phyloP scores from a whole-genome alignment of 805 yeast genomes.

The Candida tammaniensis region DNA sequence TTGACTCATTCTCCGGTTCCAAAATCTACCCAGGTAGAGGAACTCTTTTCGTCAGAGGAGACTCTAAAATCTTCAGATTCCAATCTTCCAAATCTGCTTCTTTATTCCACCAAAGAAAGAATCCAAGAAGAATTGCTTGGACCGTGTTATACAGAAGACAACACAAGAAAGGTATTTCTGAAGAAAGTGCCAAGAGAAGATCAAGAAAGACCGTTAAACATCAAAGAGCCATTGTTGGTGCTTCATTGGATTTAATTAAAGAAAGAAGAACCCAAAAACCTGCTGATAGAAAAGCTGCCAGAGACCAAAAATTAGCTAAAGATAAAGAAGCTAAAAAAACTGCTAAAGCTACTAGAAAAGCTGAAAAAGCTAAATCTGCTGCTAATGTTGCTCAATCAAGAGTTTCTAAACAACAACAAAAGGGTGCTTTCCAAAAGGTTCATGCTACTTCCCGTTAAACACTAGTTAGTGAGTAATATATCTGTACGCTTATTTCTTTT shows the following conservation, averaged over 20 bases:
- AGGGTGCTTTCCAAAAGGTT: slow-evolving; percentile 98
- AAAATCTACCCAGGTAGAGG: slow-evolving; percentile 99
- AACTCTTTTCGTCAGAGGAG: slow-evolving; percentile 98
- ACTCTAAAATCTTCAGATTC: slow-evolving; percentile 99
- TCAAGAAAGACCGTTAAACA: slow-evolving; percentile 95
- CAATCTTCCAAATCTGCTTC: slow-evolving; percentile 96
- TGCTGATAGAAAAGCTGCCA: slow-evolving; percentile 96
- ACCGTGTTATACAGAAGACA: slow-evolving; percentile 99
- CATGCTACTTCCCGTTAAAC: slow-evolving; percentile 93
- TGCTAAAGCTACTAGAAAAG: slow-evolving; percentile 92
- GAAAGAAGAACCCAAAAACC: slow-evolving; percentile 96
- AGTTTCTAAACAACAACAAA: slow-evolving; percentile 93
- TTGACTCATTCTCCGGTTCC: slow-evolving; percentile 98
- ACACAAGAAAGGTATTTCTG: slow-evolving; percentile 99
- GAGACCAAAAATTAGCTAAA: slow-evolving; percentile 82
- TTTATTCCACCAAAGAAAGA: slow-evolving; percentile 99
- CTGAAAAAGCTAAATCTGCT: slow-evolving; percentile 81
- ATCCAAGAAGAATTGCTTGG: slow-evolving; percentile 99
- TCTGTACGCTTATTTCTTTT: no score
- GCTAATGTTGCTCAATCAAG: slow-evolving; percentile 64
- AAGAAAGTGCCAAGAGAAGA: slow-evolving; percentile 97
- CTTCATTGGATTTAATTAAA: slow-evolving; percentile 96
- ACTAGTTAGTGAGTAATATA: slow-evolving; percentile 14
- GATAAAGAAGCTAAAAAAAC: slow-evolving; percentile 89
- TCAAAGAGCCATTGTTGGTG: slow-evolving; percentile 99